phyloP scores from a whole-genome alignment of 768 basidiomycete species.

The Amanita subjunquillea region DNA sequence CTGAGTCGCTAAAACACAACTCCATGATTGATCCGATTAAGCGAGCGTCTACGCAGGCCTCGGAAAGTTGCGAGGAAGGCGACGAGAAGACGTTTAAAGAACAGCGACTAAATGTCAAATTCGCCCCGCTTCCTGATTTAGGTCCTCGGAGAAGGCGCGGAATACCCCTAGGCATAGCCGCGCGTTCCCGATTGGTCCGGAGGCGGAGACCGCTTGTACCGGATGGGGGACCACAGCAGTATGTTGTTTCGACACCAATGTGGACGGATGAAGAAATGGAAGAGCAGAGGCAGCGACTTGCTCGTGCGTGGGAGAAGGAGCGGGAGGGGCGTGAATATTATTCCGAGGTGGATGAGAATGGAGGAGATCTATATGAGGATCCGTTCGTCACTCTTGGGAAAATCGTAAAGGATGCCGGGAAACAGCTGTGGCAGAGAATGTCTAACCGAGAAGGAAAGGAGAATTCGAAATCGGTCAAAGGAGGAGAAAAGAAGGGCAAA shows the following conservation, averaged over 20 bases:
- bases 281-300: constrained; percentile 17
- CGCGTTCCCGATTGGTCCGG: constrained; percentile 31
- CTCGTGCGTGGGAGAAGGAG: constrained; percentile 9
- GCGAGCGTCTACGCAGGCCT: neutral
- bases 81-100: neutral
- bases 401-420: constrained; percentile 41
- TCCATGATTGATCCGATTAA: neutral
- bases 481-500: constrained; percentile 9
- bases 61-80: neutral
- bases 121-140: constrained; percentile 48
- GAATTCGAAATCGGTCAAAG: constrained; percentile 8
- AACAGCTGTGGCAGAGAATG: constrained; percentile 40
- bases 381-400: constrained; percentile 38
- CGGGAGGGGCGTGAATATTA: constrained; percentile 12
- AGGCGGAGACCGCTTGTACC: constrained; percentile 17
- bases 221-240: constrained; percentile 1
- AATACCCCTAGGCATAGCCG: constrained; percentile 46
- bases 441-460: constrained; percentile 23
- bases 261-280: constrained; percentile 31
- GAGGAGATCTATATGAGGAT: constrained; percentile 24
- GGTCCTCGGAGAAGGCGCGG: constrained; percentile 37
- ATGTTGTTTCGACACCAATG: constrained; percentile 14
- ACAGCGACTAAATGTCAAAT: constrained; percentile 32
- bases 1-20: neutral
- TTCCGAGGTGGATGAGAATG: constrained; percentile 7